Evolutionary conservation across 352 stramenopile genomes (phyloP).

Genomic region (Phytophthora brassicae): DNA sequence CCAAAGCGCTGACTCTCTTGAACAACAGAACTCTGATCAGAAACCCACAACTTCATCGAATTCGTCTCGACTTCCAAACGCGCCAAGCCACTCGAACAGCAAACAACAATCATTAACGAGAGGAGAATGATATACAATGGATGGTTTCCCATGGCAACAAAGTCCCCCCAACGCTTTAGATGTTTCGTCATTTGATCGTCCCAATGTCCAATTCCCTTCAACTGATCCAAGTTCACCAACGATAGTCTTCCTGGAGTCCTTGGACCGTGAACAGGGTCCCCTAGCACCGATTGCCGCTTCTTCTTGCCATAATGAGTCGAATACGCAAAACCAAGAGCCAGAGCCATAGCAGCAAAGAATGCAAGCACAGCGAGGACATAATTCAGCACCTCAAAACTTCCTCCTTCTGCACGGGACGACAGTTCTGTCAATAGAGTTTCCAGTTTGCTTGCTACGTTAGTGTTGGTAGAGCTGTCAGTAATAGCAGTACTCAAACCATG

Average conservation of each 20-base stretch:
- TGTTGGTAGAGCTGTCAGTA: conserved; percentile 8
- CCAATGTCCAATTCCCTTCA: conserved; percentile 33
- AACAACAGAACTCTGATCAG: conserved; percentile 42
- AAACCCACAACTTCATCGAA: conserved; percentile 58
- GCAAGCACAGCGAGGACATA: conserved; percentile 56
- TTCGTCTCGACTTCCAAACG: conserved; percentile 52
- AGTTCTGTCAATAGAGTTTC: conserved; percentile 41
- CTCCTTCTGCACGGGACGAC: conserved; percentile 35
- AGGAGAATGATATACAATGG: conserved; percentile 48
- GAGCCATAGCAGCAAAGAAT: conserved; percentile 32
- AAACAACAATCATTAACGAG: conserved; percentile 39
- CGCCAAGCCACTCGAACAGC: conserved; percentile 42
- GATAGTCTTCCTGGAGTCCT: conserved; percentile 19
- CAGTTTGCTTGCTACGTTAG: conserved; percentile 33
- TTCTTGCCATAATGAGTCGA: conserved; percentile 38
- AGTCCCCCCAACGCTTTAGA: conserved; percentile 50
- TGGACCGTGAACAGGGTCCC: conserved; percentile 13
- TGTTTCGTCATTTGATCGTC: conserved; percentile 38
- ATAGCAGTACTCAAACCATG: conserved; percentile 13
- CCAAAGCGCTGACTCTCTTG: conserved; percentile 49
- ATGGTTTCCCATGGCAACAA: conserved; percentile 48
- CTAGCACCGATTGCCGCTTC: conserved; percentile 28
- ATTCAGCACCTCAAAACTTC: conserved; percentile 56
- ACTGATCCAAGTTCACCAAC: conserved; percentile 26
- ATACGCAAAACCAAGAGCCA: conserved; percentile 54